These are phyloP conservation scores for Wallacemonas sp. DNA, from an alignment of 208 protist species.

Conservation along the genomic window DNA sequence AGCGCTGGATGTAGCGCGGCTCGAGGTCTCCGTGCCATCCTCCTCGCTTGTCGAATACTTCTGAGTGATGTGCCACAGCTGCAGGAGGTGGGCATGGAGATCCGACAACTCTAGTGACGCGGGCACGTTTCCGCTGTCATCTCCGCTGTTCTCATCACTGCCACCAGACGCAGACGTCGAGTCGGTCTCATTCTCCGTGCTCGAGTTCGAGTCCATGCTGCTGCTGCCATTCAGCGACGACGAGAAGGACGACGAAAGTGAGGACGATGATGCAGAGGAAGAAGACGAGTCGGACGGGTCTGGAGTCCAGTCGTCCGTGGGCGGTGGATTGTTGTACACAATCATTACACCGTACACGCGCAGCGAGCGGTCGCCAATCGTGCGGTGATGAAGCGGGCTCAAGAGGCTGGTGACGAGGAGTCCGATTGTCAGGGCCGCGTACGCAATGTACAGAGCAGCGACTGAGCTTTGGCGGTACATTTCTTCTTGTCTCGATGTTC, in stretches of 20 bases:
- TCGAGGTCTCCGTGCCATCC: background rate
- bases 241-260: slow-evolving; percentile 3
- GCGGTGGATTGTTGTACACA: slow-evolving; percentile 28
- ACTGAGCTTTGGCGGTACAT: slow-evolving; percentile 41
- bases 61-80: background rate
- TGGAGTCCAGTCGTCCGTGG: background rate
- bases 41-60: background rate
- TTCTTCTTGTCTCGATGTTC: background rate
- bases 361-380: slow-evolving; percentile 23
- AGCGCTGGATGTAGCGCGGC: background rate
- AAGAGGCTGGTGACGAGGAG: slow-evolving; percentile 51
- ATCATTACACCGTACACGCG: slow-evolving; percentile 40
- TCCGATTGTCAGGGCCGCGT: slow-evolving; percentile 37
- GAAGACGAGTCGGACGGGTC: slow-evolving; percentile 1
- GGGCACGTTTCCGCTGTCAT: too few relatives aligned
- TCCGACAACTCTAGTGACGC: too few relatives aligned
- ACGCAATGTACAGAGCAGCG: slow-evolving; percentile 38
- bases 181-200: background rate
- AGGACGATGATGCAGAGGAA: background rate
- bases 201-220: background rate
- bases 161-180: too few relatives aligned
- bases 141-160: too few relatives aligned
- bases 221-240: background rate
- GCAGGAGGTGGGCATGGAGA: too few relatives aligned
- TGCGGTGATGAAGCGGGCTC: slow-evolving; percentile 35